These are phyloP conservation scores for Trichaptum fuscoviolaceum DNA, from an alignment of 768 basidiomycete genomes.

Conservation along the genomic window DNA sequence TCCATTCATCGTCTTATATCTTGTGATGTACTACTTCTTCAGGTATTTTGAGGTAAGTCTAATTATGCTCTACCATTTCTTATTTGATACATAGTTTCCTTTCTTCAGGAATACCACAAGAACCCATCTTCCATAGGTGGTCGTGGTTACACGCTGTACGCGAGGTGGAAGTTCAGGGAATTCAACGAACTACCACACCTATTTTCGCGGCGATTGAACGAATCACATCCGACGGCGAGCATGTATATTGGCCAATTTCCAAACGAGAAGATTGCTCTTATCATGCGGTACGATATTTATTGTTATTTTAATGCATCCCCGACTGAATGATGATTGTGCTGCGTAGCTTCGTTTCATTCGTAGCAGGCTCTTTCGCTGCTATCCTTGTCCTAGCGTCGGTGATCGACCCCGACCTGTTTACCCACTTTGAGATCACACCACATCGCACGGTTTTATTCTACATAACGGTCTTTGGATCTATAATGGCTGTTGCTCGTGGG, in stretches of 20 bases:
- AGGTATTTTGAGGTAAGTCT: constrained; percentile 90
- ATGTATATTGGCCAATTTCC: constrained; percentile 98
- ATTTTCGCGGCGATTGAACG: constrained; percentile 79
- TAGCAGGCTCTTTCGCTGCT: constrained; percentile 94
- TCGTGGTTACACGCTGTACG: constrained; percentile 89
- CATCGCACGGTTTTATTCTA: constrained; percentile 95
- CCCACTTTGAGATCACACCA: constrained; percentile 91
- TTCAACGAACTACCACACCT: constrained; percentile 97
- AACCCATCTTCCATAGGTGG: constrained; percentile 94
- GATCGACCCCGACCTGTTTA: constrained; percentile 87
- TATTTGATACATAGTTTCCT: constrained; percentile 12
- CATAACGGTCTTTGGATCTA: constrained; percentile 77
- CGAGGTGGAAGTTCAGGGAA: constrained; percentile 98
- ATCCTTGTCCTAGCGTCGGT: constrained; percentile 90
- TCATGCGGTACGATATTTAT: constrained; percentile 63
- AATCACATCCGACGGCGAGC: constrained; percentile 84
- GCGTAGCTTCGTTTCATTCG: constrained; percentile 86
- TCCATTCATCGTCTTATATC: constrained; percentile 94
- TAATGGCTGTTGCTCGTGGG: constrained; percentile 85
- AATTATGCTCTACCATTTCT: neutral
- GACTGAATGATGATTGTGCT: constrained; percentile 3
- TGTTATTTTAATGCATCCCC: constrained; percentile 1
- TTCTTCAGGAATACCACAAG: constrained; percentile 89
- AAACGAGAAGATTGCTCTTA: constrained; percentile 83
- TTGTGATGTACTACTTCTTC: constrained; percentile 99